Base-by-base conservation (phyloP, 169 alveolate species). In the Miamiensis avidus region DNA sequence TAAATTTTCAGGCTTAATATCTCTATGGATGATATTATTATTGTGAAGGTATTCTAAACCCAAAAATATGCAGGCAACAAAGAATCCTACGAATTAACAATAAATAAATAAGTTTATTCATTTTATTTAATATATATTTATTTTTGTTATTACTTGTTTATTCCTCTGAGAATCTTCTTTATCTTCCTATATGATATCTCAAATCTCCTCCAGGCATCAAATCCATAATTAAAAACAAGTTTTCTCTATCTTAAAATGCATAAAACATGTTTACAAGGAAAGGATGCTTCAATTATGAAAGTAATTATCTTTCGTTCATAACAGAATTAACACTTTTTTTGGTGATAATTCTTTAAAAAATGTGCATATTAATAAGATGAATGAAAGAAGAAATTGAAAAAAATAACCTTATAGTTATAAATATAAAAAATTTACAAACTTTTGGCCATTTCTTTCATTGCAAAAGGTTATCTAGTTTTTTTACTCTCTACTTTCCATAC, bases 1-100 rank as follows among this genome's bases (percentile, higher is more conserved):
- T 69, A 94, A 89, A 88, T 95, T 95, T 81, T 95, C 97, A 34
- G 97, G 97, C 74, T 95, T 95, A 27, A 95, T 93, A 81, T 95
- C 97, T 78, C 97, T 79, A 86, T 95, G 97, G 25, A 95, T 89
- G 15, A 93, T 89, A 84, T 89, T 87, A 76, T 92, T 95, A 29
- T 82, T 82, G 82, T 95, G 97, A 79, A 95, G 89, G 85, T 95
- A 93, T 83, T 95, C 97, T 33, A 95, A 78, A 11, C 97, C 96
- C 74, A 92, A 65, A 74, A 95, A 84, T 1, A 95, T 83, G 75
- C 95, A 91, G 1, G 93, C 91, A n/a, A 93, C 90, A 32, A 92
- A 89, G 82, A 92, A 94, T 81, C 83, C 90, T 86, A n/a, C 1
- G 6, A n/a, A 15, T 15, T 73, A 73, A 15, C 6, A 73, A 15